Evolutionary conservation across 1,284 basidiomycete species (phyloP), one percentile per base, ranked within the genome.

Genomic region (Cryptococcus sp.): DNA sequence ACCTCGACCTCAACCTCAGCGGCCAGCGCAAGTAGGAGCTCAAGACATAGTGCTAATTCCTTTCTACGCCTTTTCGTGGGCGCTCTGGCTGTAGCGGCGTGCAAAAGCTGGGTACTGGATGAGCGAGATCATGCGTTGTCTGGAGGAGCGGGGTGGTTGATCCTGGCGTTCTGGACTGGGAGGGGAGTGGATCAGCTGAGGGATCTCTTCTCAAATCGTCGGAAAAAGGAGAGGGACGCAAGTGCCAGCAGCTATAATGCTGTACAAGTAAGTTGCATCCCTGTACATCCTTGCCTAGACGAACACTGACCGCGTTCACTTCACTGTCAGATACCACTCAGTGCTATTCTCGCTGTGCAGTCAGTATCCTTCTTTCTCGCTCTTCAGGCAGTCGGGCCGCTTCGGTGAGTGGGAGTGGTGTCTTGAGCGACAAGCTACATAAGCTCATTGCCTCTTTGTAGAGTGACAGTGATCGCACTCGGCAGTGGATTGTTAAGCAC

Each of bases 171-270:
- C 38, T 69, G 67, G 13, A 83, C 81, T 1, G 81, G 79, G 39
- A 88, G 77, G 22, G 77, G 82, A 0, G 82, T 84, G 0, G 82
- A 77, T 3, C 84, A 82, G 17, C 75, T 64, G n/a, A 89, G 79
- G 39, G 81, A 76, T 3, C 86, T 88, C 20, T 83, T 71, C 46
- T 88, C 57, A 47, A 19, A 53, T 45, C 53, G 58, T 19, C 40
- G 49, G 48, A 57, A 50, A 38, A 56, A 47, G 52, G 57, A 52
- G 58, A 63, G 46, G 43, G 22, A n/a, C 6, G 35, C 23, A 23
- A 49, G 43, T 19, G 51, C 8, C 20, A 38, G 30, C 38, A 39
- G 22, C 11, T 19, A 8, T 15, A 39, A 17, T 10, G n/a, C 5
- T 3, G 47, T 25, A 38, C n/a, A 23, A 6, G 61, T 63, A 41